phyloP scores from a whole-genome alignment of 2,329 filamentous ascomycete genomes.

The Gnomoniopsis smithogilvyi region DNA sequence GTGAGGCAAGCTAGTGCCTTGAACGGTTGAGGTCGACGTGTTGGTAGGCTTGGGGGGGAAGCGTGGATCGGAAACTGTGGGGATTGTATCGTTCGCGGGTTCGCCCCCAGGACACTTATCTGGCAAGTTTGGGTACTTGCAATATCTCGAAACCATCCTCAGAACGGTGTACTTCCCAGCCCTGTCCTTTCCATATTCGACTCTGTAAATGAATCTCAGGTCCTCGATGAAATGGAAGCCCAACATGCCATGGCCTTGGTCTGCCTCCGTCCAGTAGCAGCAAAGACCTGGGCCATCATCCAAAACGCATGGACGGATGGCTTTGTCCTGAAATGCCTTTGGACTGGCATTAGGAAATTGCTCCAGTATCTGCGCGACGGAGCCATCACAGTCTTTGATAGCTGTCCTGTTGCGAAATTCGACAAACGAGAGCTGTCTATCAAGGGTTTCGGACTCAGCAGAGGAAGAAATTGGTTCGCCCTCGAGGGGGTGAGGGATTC shows the following conservation, averaged over 20 bases:
- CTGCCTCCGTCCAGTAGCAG: constrained; percentile 1
- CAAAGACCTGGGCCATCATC: constrained; percentile 4
- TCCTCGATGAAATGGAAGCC: constrained; percentile 4
- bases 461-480: too few species aligned
- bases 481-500: not conserved
- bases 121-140: not conserved
- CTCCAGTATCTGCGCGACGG: not conserved
- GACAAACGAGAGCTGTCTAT: too few species aligned
- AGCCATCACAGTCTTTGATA: not conserved
- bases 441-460: too few species aligned
- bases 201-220: constrained; percentile 2
- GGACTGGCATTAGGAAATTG: not conserved
- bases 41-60: not conserved
- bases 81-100: not conserved
- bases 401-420: not conserved
- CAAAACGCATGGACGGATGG: constrained; percentile 1
- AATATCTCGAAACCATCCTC: constrained; percentile 3
- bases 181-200: not conserved
- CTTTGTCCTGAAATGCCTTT: not conserved
- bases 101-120: not conserved
- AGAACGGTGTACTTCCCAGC: not conserved
- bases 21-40: not conserved
- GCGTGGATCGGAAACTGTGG: not conserved
- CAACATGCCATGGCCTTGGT: not conserved
- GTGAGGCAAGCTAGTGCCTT: not conserved